phyloP scores from a whole-genome alignment of 495 filamentous ascomycete genomes.

The Venustampulla echinocandica region DNA sequence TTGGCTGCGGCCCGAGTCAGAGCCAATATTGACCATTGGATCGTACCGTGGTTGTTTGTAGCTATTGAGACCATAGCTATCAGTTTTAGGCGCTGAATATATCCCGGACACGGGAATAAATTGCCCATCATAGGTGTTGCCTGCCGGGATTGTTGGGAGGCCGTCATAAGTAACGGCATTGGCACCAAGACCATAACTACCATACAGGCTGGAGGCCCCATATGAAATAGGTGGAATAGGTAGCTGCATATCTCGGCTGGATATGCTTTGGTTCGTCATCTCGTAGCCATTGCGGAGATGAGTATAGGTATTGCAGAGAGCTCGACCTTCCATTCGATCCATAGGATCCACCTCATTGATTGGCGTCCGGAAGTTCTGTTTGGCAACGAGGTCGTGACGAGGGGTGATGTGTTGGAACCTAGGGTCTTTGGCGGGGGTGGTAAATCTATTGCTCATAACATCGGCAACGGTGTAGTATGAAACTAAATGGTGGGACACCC shows the following conservation, averaged over 20 bases:
- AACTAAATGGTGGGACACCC: constrained; percentile 70
- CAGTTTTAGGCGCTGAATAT: constrained; percentile 14
- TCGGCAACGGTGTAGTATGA: constrained; percentile 82
- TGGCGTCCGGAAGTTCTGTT: constrained; percentile 62
- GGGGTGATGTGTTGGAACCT: constrained; percentile 46
- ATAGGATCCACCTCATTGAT: constrained; percentile 46
- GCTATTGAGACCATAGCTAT: constrained; percentile 15
- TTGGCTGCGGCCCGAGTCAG: constrained; percentile 10
- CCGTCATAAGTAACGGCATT: constrained; percentile 7
- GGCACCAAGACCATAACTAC: constrained; percentile 9
- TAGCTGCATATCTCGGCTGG: constrained; percentile 17
- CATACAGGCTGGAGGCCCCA: constrained; percentile 7
- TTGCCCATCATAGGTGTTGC: constrained; percentile 5
- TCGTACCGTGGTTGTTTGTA: constrained; percentile 16
- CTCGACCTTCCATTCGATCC: constrained; percentile 35
- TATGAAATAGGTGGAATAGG: constrained; percentile 19
- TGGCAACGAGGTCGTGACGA: constrained; percentile 49
- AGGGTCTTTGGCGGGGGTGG: constrained; percentile 50
- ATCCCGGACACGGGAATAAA: constrained; percentile 11
- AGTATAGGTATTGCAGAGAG: constrained; percentile 8
- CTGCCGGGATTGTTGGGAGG: neutral
- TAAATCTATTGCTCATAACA: constrained; percentile 52
- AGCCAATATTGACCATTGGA: constrained; percentile 12
- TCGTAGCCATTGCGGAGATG: constrained; percentile 18
- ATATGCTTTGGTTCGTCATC: constrained; percentile 19